Percentiles rank a stretch among this genome's conserved stretches.
These are phyloP conservation scores for Fistulifera pelliculosa DNA, from an alignment of 108 stramenopile genomes.

Conservation along the genomic window DNA sequence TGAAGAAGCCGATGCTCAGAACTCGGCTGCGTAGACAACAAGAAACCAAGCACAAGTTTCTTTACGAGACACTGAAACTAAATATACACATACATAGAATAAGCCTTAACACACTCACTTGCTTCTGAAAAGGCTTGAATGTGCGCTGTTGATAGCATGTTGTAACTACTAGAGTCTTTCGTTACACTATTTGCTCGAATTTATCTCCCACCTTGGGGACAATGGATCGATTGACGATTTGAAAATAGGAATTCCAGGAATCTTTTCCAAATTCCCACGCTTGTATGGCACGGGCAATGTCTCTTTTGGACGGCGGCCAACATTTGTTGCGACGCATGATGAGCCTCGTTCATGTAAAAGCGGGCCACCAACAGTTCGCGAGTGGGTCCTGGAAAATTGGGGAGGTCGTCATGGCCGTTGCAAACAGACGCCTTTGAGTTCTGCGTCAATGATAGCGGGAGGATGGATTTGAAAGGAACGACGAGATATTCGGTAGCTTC, in stretches of 20 bases:
- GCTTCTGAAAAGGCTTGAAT: too few relatives aligned
- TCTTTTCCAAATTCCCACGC: constrained; percentile 69
- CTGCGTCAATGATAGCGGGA: constrained; percentile 42
- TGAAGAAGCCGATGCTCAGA: background rate
- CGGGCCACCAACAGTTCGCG: constrained; percentile 52
- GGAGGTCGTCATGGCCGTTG: constrained; percentile 42
- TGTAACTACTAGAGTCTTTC: too few relatives aligned
- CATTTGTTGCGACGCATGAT: constrained; percentile 38
- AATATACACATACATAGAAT: too few relatives aligned
- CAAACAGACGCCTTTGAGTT: constrained; percentile 64
- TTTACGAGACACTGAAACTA: too few relatives aligned
- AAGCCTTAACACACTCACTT: too few relatives aligned
- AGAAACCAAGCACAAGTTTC: too few relatives aligned
- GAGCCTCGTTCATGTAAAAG: constrained; percentile 58
- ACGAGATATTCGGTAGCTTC: constrained; percentile 27
- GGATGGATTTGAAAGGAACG: constrained; percentile 26
- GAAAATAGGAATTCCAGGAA: constrained; percentile 61
- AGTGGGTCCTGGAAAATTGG: constrained; percentile 48
- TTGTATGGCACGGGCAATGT: constrained; percentile 25
- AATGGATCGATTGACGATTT: constrained; percentile 52
- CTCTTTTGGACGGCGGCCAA: constrained; percentile 29
- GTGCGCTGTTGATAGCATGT: too few relatives aligned
- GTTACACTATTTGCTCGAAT: constrained; percentile 28
- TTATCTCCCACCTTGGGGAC: constrained; percentile 61
- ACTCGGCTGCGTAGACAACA: background rate